Base-by-base conservation (phyloP, 257 asterid genomes). In the Parsonsia alboflavescens region DNA sequence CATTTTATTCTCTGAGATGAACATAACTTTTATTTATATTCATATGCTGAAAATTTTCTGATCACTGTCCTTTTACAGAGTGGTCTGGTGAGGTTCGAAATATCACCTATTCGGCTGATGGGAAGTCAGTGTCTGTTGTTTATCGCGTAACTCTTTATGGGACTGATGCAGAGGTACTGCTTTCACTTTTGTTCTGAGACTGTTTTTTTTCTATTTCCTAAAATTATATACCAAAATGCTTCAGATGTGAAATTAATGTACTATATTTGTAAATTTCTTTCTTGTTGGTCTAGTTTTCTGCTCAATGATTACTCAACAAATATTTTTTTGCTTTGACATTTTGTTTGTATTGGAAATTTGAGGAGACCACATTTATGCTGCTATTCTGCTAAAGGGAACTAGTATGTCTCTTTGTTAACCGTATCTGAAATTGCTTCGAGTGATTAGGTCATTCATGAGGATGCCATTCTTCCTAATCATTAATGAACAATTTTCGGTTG, bases 31-130 rank as follows among this genome's bases (percentile, higher is more conserved):
- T 50, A 66, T 70, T 72, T 54, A 54, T 30, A 39, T 39, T 65
- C 50, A 10, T 16, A 19, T 8, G 61, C 49, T 71, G 30, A 69
- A 66, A 3, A 22, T 77, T 58, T 68, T 48, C 24, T 36, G 42
- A 45, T 72, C 61, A 56, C 71, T 21, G 78, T 22, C 41, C 73
- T 28, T 70, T 70, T 80, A 75, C 77, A 93, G 97, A 91, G 88
- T 93, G 97, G 97, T 89, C 97, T 41, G 97, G 96, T 22, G 96
- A 93, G 76, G 96, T 88, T 49, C 96, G 96, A 39, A 86, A 86
- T 90, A 82, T 93, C 77, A 87, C 83, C 68, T 85, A 89, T 81
- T 89, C 97, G 17, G 82, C 90, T 79, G 91, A 88, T 82, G 97
- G 90, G 61, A 87, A 86, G 71, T 85, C 86, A 3, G 92, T 93